These are phyloP conservation scores for Perilla frutescens DNA, from an alignment of 257 asterid species.

Conservation along the genomic window DNA sequence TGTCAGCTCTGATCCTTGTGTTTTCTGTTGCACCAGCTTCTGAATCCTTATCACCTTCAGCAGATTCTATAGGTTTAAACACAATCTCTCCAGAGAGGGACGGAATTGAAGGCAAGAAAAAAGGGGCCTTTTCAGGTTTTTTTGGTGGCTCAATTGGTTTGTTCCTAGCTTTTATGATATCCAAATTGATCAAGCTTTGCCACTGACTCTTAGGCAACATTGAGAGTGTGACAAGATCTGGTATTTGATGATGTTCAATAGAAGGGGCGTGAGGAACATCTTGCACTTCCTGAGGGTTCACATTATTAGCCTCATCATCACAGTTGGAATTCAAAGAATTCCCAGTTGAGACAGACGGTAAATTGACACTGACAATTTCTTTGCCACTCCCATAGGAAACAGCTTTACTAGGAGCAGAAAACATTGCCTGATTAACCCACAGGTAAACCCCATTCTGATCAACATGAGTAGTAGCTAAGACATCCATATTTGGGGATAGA, in stretches of 20 bases:
- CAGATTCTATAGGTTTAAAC: constrained; percentile 61
- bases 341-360: constrained; percentile 66
- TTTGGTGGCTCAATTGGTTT: constrained; percentile 97
- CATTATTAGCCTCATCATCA: constrained; percentile 40
- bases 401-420: constrained; percentile 64
- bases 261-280: constrained; percentile 41
- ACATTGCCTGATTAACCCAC: constrained; percentile 93
- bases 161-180: constrained; percentile 82
- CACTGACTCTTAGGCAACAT: constrained; percentile 91
- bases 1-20: constrained; percentile 40
- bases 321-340: constrained; percentile 44
- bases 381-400: constrained; percentile 76
- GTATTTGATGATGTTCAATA: constrained; percentile 60
- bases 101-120: constrained; percentile 85
- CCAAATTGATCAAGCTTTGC: constrained; percentile 95
- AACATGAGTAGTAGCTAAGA: constrained; percentile 85
- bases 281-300: constrained; percentile 38
- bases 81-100: constrained; percentile 78
- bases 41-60: constrained; percentile 51
- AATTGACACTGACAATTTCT: constrained; percentile 54
- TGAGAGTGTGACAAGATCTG: constrained; percentile 83
- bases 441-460: constrained; percentile 87
- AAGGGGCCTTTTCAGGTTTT: constrained; percentile 93
- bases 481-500: constrained; percentile 89
- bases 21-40: constrained; percentile 44